phyloP scores from a whole-genome alignment of 192 early-diverging fungal genomes.

The Linnemannia exigua region DNA sequence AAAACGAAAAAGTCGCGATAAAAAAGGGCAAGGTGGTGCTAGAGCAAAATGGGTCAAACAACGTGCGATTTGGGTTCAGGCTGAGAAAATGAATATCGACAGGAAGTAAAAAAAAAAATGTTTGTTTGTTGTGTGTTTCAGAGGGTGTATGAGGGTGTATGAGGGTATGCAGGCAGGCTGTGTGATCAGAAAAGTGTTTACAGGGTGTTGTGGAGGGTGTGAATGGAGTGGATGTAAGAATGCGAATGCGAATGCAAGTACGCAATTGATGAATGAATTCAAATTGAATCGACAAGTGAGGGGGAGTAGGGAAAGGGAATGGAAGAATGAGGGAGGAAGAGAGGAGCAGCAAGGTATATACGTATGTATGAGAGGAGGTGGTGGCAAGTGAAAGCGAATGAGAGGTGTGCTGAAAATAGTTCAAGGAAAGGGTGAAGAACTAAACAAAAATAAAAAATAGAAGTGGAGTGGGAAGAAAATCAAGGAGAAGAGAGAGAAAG shows the following conservation, averaged over 20 bases:
- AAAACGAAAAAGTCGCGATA: background rate
- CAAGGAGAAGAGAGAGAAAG: background rate
- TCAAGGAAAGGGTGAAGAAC: too few relatives aligned
- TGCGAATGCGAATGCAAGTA: too few relatives aligned
- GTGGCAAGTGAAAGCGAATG: slow-evolving; percentile 2
- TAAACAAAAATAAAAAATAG: background rate
- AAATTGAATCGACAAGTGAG: too few relatives aligned
- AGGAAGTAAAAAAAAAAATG: background rate
- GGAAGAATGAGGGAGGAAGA: background rate
- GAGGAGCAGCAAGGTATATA: background rate
- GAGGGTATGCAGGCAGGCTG: background rate
- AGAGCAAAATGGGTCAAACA: background rate
- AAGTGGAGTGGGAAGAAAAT: background rate
- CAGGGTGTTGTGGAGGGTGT: too few relatives aligned
- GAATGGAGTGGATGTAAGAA: too few relatives aligned
- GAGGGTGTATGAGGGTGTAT: background rate
- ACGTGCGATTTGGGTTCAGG: background rate
- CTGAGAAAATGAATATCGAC: background rate
- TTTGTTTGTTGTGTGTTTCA: background rate
- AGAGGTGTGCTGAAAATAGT: background rate
- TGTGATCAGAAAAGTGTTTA: slow-evolving; percentile 7
- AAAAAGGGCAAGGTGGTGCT: background rate
- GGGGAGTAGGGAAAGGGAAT: background rate
- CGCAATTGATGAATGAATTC: too few relatives aligned
- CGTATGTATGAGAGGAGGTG: background rate